Evolutionary conservation across 139 green algal genomes (phyloP).

Genomic region (Nannochloris sp.): DNA sequence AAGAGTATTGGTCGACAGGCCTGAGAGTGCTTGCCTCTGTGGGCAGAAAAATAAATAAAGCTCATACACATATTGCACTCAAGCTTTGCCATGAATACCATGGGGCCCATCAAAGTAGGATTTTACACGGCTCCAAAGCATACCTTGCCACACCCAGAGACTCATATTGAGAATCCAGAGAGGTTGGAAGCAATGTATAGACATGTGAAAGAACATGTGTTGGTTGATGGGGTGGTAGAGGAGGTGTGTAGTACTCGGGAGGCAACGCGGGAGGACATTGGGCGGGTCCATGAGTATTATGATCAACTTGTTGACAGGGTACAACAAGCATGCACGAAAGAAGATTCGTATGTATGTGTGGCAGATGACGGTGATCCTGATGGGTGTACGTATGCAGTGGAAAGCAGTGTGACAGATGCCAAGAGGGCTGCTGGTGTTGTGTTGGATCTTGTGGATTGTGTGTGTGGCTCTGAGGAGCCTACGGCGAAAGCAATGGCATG

Average conservation of each 20-base stretch:
- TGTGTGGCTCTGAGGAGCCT: neutral
- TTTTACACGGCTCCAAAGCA: no score
- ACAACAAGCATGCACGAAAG: neutral
- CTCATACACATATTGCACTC: no score
- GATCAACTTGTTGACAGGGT: neutral
- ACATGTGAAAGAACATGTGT: neutral
- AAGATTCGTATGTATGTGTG: neutral
- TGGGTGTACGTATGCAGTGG: slow-evolving; percentile 21
- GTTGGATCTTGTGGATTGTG: slow-evolving; percentile 12
- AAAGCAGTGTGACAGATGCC: slow-evolving; percentile 13
- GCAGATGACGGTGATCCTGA: slow-evolving; percentile 8
- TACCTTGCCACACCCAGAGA: no score
- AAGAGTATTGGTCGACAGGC: no score
- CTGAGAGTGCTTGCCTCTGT: no score
- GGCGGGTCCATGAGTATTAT: neutral
- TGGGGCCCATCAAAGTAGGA: no score
- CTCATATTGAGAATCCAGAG: no score
- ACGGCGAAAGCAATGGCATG: neutral
- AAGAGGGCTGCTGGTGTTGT: slow-evolving; percentile 6
- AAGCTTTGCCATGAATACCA: no score
- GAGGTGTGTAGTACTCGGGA: neutral
- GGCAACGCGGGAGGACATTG: neutral
- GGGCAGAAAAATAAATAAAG: no score
- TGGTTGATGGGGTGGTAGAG: neutral
- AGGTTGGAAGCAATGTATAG: no score